Percentiles rank a stretch among this genome's conserved stretches.
Conservation (phyloP, 768 basidiomycete species). For the Ramaria rubella region DNA sequence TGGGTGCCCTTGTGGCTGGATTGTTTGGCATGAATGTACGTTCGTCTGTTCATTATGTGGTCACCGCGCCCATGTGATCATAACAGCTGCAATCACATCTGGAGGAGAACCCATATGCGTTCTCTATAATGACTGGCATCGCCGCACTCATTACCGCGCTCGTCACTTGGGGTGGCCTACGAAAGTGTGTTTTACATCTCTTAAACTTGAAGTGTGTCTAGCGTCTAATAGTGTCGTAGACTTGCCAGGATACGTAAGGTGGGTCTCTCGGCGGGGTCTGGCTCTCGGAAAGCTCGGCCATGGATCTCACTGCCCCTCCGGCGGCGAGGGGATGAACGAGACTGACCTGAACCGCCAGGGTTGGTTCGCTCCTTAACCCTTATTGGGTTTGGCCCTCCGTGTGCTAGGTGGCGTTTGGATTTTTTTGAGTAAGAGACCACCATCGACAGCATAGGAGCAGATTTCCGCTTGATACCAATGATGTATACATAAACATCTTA, state of each 20-base stretch:
- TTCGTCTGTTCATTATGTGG: conserved; percentile 11
- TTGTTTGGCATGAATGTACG: conserved; percentile 96
- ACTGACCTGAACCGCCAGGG: too few species aligned
- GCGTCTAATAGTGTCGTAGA: conserved; percentile 17
- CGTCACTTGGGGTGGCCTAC: conserved; percentile 60
- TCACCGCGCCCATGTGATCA: not conserved
- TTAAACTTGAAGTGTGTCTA: not conserved
- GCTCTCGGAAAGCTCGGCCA: not conserved
- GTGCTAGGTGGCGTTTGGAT: too few species aligned
- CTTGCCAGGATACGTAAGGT: conserved; percentile 43
- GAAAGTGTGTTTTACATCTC: conserved; percentile 36
- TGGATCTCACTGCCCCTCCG: conserved; percentile 29
- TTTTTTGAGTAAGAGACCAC: too few species aligned
- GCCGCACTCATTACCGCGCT: conserved; percentile 53
- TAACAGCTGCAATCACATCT: conserved; percentile 65
- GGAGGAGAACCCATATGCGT: conserved; percentile 69
- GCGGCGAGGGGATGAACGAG: conserved; percentile 31
- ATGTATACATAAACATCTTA: too few species aligned
- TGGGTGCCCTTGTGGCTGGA: conserved; percentile 84
- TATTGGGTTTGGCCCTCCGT: too few species aligned
- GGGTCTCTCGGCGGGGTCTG: conserved; percentile 22
- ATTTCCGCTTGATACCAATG: too few species aligned
- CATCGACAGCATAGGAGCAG: too few species aligned
- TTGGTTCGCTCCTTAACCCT: too few species aligned
- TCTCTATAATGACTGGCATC: conserved; percentile 54